Evolutionary conservation across 768 basidiomycete genomes (phyloP).

Genomic region (Tulasnella sp.): DNA sequence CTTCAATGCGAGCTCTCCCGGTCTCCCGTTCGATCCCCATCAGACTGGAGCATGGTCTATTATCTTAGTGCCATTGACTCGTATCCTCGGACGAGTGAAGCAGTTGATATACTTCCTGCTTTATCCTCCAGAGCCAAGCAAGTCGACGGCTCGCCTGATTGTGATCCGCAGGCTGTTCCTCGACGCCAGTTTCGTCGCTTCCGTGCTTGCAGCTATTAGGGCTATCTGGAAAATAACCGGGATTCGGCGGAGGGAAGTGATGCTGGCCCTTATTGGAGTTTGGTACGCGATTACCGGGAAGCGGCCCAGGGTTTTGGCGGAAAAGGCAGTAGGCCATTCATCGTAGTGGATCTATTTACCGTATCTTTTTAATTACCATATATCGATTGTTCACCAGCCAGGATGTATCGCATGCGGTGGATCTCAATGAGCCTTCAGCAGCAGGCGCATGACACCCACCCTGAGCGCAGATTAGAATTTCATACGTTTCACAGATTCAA

Average conservation of each 20-base stretch:
- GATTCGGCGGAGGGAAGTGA: slow-evolving; percentile 56
- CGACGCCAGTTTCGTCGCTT: slow-evolving; percentile 64
- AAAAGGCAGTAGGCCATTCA: slow-evolving; percentile 33
- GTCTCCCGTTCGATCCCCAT: slow-evolving; percentile 50
- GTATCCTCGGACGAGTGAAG: slow-evolving; percentile 37
- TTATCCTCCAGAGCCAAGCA: slow-evolving; percentile 13
- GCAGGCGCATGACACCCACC: neutral
- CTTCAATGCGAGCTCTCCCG: neutral
- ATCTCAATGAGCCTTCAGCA: neutral
- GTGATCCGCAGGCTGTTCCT: slow-evolving; percentile 64
- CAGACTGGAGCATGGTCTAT: slow-evolving; percentile 79
- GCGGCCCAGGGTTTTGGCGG: slow-evolving; percentile 34
- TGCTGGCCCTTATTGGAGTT: slow-evolving; percentile 48
- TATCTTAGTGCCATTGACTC: slow-evolving; percentile 52
- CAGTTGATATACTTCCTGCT: slow-evolving; percentile 48
- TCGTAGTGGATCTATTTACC: neutral
- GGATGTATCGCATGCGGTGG: neutral
- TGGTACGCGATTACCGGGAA: slow-evolving; percentile 62
- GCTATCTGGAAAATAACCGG: slow-evolving; percentile 57
- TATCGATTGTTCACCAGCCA: neutral
- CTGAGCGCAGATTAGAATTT: neutral
- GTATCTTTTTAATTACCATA: neutral
- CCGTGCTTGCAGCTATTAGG: slow-evolving; percentile 46
- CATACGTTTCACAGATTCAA: neutral
- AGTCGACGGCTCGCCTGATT: slow-evolving; percentile 23